Conservation (phyloP, 768 basidiomycete species). For the Daedalea quercina region DNA sequence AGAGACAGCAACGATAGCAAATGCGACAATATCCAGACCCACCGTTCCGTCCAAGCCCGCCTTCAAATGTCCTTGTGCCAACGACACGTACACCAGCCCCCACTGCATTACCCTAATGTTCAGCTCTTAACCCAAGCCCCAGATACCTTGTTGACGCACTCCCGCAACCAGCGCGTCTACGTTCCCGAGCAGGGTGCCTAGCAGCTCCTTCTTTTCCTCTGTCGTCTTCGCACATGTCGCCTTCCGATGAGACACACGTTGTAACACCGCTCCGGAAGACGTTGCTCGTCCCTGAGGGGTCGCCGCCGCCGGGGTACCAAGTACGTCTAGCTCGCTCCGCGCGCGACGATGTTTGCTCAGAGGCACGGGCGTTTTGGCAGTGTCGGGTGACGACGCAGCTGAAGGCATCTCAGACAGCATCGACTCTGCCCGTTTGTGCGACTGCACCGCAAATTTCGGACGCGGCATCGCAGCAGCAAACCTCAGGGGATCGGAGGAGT, state of each 20-base stretch:
- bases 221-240: slow-evolving; percentile 37
- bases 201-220: slow-evolving; percentile 75
- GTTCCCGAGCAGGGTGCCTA: slow-evolving; percentile 83
- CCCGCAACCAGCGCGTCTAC: slow-evolving; percentile 88
- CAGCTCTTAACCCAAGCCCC: slow-evolving; percentile 52
- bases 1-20: slow-evolving; percentile 5
- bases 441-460: slow-evolving; percentile 6
- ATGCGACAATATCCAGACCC: not conserved
- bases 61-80: not conserved
- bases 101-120: not conserved
- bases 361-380: slow-evolving; percentile 6
- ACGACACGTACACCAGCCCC: not conserved
- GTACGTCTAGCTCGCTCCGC: slow-evolving; percentile 16
- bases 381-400: not conserved
- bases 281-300: slow-evolving; percentile 9
- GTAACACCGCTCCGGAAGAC: slow-evolving; percentile 10
- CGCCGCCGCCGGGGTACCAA: not conserved
- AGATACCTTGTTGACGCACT: slow-evolving; percentile 80
- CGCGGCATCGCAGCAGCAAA: not conserved
- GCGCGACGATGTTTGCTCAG: slow-evolving; percentile 14
- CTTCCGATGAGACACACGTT: slow-evolving; percentile 16
- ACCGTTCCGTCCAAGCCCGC: not conserved
- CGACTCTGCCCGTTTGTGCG: not conserved
- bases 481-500: not conserved
- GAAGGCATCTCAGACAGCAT: not conserved